Evolutionary conservation across 345 rosid species (phyloP).

Genomic region (Camelina sativa): DNA sequence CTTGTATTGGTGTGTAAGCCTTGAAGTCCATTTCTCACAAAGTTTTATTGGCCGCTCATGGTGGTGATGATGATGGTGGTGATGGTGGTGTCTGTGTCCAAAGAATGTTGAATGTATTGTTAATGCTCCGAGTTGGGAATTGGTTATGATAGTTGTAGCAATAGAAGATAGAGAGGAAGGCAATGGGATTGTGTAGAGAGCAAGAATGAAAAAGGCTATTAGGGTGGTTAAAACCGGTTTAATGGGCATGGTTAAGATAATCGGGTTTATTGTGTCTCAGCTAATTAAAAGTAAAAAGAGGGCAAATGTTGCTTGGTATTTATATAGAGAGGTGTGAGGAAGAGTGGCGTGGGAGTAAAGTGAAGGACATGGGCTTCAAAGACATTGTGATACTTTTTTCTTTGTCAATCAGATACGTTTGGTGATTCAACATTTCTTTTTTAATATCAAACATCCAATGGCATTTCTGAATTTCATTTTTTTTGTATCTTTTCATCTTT

Average conservation of each 20-base stretch:
- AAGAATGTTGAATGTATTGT: conserved; percentile 33
- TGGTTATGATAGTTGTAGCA: conserved; percentile 26
- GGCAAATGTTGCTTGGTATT: conserved; percentile 24
- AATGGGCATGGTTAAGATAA: conserved; percentile 33
- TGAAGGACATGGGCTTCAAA: conserved; percentile 29
- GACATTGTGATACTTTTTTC: conserved; percentile 9
- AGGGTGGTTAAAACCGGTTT: conserved; percentile 27
- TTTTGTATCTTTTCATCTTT: not conserved
- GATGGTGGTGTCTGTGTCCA: conserved; percentile 23
- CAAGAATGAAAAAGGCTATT: conserved; percentile 18
- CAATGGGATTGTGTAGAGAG: not conserved
- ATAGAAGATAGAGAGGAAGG: conserved; percentile 9
- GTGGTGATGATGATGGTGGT: not conserved
- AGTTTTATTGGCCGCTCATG: conserved; percentile 45
- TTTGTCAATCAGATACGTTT: conserved; percentile 15
- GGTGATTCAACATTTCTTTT: conserved; percentile 3
- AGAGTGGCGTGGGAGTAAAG: conserved; percentile 39
- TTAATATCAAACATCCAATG: conserved; percentile 2
- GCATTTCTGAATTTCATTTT: not conserved
- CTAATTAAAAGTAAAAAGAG: conserved; percentile 5
- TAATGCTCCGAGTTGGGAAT: conserved; percentile 32
- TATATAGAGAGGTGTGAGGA: conserved; percentile 16
- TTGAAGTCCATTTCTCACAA: conserved; percentile 49
- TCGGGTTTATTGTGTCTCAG: not conserved
- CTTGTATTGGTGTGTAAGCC: conserved; percentile 42